Conservation (phyloP, 1,139 yeast genomes). For the Diutina pseudorugosa region DNA sequence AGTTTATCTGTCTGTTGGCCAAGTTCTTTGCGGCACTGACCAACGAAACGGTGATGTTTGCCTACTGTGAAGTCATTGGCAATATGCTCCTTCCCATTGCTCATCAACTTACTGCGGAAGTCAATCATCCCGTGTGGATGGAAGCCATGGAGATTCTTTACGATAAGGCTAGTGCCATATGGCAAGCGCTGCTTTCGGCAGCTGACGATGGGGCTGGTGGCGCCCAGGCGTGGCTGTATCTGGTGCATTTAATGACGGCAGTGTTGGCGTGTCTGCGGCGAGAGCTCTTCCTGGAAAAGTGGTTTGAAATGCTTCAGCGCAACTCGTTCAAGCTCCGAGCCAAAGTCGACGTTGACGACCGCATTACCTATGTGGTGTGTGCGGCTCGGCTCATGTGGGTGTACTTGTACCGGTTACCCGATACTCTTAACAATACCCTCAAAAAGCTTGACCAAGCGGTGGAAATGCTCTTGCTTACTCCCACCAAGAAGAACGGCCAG, state of each 20-base stretch:
- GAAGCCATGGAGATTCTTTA: constrained; percentile 60
- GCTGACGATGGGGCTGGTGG: background rate
- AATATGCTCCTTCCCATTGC: constrained; percentile 73
- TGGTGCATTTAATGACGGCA: constrained; percentile 61
- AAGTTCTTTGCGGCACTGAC: constrained; percentile 65
- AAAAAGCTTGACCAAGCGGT: constrained; percentile 42
- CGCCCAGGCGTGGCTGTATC: constrained; percentile 45
- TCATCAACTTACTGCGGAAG: constrained; percentile 81
- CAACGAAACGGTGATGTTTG: constrained; percentile 51
- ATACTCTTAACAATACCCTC: constrained; percentile 77
- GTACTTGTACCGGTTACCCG: constrained; percentile 74
- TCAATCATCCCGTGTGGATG: constrained; percentile 92
- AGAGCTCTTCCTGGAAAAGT: constrained; percentile 59
- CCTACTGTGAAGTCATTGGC: constrained; percentile 77
- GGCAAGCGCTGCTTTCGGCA: constrained; percentile 11
- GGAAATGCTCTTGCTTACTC: constrained; percentile 38
- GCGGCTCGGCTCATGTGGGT: constrained; percentile 79
- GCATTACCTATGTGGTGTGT: constrained; percentile 50
- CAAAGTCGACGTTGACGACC: constrained; percentile 41
- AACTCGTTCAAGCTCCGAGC: constrained; percentile 26
- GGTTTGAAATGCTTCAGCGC: constrained; percentile 60
- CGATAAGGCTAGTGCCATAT: constrained; percentile 31
- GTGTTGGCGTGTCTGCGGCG: constrained; percentile 73
- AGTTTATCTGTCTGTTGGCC: constrained; percentile 72
- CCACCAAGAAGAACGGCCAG: constrained; percentile 48